Evolutionary conservation across 2,329 filamentous ascomycete genomes (phyloP).

Genomic region (Drechslera avenae): DNA sequence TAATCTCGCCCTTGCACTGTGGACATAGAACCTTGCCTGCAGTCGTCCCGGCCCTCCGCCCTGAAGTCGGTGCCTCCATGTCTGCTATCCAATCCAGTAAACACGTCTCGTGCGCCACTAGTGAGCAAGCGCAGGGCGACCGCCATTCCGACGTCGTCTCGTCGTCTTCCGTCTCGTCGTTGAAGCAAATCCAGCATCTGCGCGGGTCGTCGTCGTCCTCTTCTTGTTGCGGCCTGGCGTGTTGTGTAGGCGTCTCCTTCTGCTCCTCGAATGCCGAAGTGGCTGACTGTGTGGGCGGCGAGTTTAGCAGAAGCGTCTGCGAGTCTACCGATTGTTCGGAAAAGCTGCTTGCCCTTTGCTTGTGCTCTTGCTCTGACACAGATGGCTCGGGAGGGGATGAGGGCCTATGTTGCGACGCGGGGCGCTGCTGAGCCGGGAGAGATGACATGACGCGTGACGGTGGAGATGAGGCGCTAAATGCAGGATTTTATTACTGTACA

Average conservation of each 20-base stretch:
- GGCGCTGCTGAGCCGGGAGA: conserved; percentile 45
- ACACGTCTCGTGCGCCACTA: conserved; percentile 89
- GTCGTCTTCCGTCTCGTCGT: conserved; percentile 68
- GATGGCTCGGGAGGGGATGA: conserved; percentile 30
- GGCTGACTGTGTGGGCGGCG: conserved; percentile 25
- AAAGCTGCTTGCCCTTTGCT: conserved; percentile 42
- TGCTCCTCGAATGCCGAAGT: conserved; percentile 20
- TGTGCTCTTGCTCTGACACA: conserved; percentile 23
- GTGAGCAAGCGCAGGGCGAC: conserved; percentile 85
- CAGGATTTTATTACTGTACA: not conserved
- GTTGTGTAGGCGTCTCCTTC: conserved; percentile 20
- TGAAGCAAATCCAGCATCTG: conserved; percentile 74
- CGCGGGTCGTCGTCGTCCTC: conserved; percentile 48
- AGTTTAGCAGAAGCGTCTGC: conserved; percentile 53
- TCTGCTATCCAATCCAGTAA: conserved; percentile 94
- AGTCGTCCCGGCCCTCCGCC: conserved; percentile 53
- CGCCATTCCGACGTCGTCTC: conserved; percentile 72
- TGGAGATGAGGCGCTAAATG: not conserved
- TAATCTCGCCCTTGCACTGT: conserved; percentile 84
- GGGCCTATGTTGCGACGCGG: conserved; percentile 42
- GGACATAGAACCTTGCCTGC: conserved; percentile 76
- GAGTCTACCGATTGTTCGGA: conserved; percentile 53
- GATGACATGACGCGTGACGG: conserved; percentile 47
- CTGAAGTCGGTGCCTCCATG: conserved; percentile 68
- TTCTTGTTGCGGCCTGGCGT: conserved; percentile 17